Evolutionary conservation across 2,329 filamentous ascomycete genomes (phyloP).

Genomic region (Ceratocystis lukuohia): DNA sequence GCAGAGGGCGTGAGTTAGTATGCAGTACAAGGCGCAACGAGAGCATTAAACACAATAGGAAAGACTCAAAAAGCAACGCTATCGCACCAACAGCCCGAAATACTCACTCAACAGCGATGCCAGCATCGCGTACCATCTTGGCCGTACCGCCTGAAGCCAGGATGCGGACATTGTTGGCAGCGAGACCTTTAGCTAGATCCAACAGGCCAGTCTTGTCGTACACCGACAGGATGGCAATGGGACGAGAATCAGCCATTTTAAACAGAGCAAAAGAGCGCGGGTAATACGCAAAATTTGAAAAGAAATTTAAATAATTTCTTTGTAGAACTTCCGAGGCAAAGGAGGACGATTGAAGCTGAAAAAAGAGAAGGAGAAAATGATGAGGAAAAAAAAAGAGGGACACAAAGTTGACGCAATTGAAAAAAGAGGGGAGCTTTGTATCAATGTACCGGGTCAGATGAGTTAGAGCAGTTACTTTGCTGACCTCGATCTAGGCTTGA

Average conservation of each 20-base stretch:
- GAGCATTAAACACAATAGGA: background rate
- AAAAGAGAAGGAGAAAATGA: conserved; percentile 9
- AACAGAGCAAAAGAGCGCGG: background rate
- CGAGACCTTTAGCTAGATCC: conserved; percentile 80
- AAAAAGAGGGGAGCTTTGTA: conserved; percentile 3
- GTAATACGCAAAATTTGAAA: background rate
- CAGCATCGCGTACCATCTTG: conserved; percentile 91
- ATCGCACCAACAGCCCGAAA: background rate
- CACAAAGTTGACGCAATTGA: conserved; percentile 1
- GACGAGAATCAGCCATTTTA: conserved; percentile 34
- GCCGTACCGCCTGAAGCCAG: conserved; percentile 91
- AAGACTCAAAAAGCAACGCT: background rate
- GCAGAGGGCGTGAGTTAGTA: conserved; percentile 2
- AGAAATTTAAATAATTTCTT: background rate
- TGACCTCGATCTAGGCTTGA: background rate
- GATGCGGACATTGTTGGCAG: conserved; percentile 79
- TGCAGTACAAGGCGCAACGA: background rate
- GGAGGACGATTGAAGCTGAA: conserved; percentile 15
- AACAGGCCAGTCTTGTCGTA: conserved; percentile 96
- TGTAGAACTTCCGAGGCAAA: conserved; percentile 18
- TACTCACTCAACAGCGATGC: conserved; percentile 82
- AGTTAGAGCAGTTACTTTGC: background rate
- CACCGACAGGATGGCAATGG: conserved; percentile 85
- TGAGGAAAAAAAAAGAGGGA: background rate
- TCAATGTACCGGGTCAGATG: background rate